phyloP scores from a whole-genome alignment of 345 rosid genomes.

The Hirschfeldia incana region DNA sequence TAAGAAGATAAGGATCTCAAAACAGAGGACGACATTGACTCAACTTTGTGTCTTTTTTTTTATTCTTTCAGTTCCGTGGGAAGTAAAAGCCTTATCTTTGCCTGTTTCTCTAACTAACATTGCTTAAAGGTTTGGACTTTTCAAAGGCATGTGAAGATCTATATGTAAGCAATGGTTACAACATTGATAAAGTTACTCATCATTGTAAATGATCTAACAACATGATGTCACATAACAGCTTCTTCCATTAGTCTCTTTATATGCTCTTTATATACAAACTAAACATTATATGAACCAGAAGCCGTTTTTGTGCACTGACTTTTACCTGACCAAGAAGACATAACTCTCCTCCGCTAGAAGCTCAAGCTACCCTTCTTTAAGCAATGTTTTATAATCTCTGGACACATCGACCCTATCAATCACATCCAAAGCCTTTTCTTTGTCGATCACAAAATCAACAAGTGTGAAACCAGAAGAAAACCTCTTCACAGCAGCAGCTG shows the following conservation, averaged over 20 bases:
- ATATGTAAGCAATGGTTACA: too few relatives aligned
- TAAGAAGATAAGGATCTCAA: too few relatives aligned
- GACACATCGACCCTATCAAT: slow-evolving; percentile 53
- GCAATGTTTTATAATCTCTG: slow-evolving; percentile 29
- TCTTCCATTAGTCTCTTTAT: slow-evolving; percentile 20
- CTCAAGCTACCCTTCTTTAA: slow-evolving; percentile 38
- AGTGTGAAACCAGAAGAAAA: slow-evolving; percentile 48
- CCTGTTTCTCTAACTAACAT: too few relatives aligned
- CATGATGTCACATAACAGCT: slow-evolving; percentile 8
- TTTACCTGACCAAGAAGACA: slow-evolving; percentile 1
- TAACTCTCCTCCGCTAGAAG: slow-evolving; percentile 16
- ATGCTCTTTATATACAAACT: slow-evolving; percentile 24
- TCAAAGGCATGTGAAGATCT: too few relatives aligned
- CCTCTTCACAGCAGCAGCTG: slow-evolving; percentile 36
- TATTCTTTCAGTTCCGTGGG: too few relatives aligned
- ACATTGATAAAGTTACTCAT: too few relatives aligned
- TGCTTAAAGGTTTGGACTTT: too few relatives aligned
- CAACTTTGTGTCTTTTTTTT: too few relatives aligned
- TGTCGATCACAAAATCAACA: slow-evolving; percentile 49
- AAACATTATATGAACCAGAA: slow-evolving; percentile 18
- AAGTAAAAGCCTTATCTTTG: too few relatives aligned
- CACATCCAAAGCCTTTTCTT: slow-evolving; percentile 57
- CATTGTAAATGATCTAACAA: not conserved
- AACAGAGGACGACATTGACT: too few relatives aligned
- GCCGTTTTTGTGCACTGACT: slow-evolving; percentile 1